Base-by-base conservation (phyloP, 495 filamentous ascomycete genomes). In the Penicillium tannophilum region DNA sequence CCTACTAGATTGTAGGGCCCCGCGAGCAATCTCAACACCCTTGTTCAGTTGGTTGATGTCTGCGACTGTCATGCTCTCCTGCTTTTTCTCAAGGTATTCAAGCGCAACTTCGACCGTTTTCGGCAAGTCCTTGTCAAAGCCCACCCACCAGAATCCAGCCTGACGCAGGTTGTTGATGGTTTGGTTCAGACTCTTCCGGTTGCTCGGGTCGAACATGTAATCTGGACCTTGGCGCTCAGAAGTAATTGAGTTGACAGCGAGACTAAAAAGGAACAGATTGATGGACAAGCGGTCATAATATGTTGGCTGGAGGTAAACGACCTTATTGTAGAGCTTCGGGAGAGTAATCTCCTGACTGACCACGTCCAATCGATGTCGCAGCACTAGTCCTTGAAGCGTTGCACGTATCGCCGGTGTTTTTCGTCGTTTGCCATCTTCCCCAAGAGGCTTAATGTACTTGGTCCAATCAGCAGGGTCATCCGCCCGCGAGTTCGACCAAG, bases 111-210 rank as follows among this genome's bases (percentile, higher is more conserved):
- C 79, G 6, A 93, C 62, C 4, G 89, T 82, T 17, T 75, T 82
- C 6, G 66, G 48, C 6, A 96, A 79, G 58, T 93, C 84, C 12
- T 78, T 76, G 0, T 86, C 84, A 57, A 89, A 91, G 36, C 92
- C 91, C 9, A 88, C 87, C 80, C 93, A 96, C 75, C 92, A 94
- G 65, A 97, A 96, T 42, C 89, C 89, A n/a, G 90, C 87, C 65
- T 95, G 89, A 24, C 90, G 81, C 31, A 98, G 75, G 67, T 98
- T 97, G 52, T 79, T 81, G 14, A 93, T 87, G 1, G 93, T 77
- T 30, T 83, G 74, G 45, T 82, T 74, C 0, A 97, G 76, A 50
- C 79, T 74, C 42, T 83, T 86, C 24, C 82, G 71, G 64, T 91
- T 93, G 7, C 80, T 82, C 0, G 84, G 80, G 54, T 96, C 86